Evolutionary conservation across 768 basidiomycete genomes (phyloP), one percentile per base, ranked within the genome.

Genomic region (Boletus vermiculosoides): DNA sequence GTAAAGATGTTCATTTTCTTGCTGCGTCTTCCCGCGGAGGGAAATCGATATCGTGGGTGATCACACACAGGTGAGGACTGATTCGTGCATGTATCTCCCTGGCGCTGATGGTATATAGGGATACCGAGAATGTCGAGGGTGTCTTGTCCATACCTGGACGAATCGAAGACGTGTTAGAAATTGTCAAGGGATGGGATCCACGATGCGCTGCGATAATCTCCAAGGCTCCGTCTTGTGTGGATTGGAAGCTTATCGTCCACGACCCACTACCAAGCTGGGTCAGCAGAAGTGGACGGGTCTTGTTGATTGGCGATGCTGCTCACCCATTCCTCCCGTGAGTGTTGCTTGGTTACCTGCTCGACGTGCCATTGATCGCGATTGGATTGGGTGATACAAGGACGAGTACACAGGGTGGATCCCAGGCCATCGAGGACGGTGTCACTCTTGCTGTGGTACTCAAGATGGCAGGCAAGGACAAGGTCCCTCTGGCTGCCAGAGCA

Each of bases 191-290:
- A 33, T 63, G 66, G 56, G 63, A 72, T 50, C 61, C 66, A n/a
- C 67, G 63, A 33, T 66, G 62, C 47, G 59, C 59, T 39, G 72
- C 61, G 4, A 46, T 60, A 31, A 58, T 65, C 13, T 59, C 56
- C 30, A 69, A 65, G 52, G 66, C 63, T 18, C 61, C 66, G 4
- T 59, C 65, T 4, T 73, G 69, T 54, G 58, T 69, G 37, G 78
- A 77, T 50, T 79, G 76, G 76, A 75, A 75, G 60, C 63, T 78
- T 23, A 59, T 72, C 31, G 65, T 77, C 10, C 76, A 77, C 50
- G 60, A 64, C 30, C 75, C 73, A 11, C 64, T 77, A 11, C 65
- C 64, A 34, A 71, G 67, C 10, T 80, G 77, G 77, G 64, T 79
- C 39, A 66, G 61, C 52, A 59, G 54, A 47, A 49, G 57, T 40